Evolutionary conservation across 2,329 filamentous ascomycete species (phyloP), one percentile per base, ranked within the genome.

Genomic region (Monosporascus sp.): DNA sequence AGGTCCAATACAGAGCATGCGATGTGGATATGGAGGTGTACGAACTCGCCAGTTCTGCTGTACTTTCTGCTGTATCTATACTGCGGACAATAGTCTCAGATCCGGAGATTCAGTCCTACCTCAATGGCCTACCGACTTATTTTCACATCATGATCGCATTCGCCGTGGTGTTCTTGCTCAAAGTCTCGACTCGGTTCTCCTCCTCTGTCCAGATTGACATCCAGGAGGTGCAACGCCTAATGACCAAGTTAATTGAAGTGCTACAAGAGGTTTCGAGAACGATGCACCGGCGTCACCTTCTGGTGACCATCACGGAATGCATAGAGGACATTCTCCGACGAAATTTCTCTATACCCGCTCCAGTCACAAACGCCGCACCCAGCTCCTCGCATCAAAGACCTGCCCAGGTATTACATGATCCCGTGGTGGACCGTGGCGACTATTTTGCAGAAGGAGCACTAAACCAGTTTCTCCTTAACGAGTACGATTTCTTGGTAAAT

Each of bases 111-210:
- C 64, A 62, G 22, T 53, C 55, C 18, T 60, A 54, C 24, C 53
- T 67, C 5, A 58, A 63, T 44, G 64, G 63, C 20, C 60, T 64
- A n/a, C 64, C 64, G 18, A 52, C 59, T 14, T 66, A 65, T 45
- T 59, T 67, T 24, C 54, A 65, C 47, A 61, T 60, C n/a, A 67
- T 66, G 64, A 63, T 67, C 24, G 60, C 64, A 3, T 66, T 65
- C 49, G 63, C 64, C 9, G 61, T 59, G 2, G 64, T 67, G 14
- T 65, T 66, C 46, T 48, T 65, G 1, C 51, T 65, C 43, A 64
- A 63, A 41, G 58, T 64, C 4, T 56, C 59, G 5, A 58, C 60
- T 9, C 55, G 55, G 35, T 57, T 52, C 44, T 51, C 51, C 3
- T 17, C 50, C 6, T 48, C 53, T 2, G 54, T 63, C 4, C 46